Conservation (phyloP, 2,329 filamentous ascomycete genomes). For the Aspergillus candidus region DNA sequence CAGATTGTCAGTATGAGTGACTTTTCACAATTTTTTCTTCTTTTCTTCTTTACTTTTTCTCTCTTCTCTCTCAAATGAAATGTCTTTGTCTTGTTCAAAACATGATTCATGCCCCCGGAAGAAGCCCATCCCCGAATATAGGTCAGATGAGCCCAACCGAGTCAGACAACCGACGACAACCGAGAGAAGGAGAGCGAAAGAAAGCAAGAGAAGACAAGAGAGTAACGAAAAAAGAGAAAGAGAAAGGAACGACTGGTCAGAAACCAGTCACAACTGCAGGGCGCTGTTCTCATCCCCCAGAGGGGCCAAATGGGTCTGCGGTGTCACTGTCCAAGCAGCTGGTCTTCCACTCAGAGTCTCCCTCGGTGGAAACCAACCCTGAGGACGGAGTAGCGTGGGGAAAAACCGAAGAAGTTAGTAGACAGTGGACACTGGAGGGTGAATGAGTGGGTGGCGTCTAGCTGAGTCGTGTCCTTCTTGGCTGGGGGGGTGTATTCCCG, state of each 20-base stretch:
- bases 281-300: constrained; percentile 4
- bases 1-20: constrained; percentile 13
- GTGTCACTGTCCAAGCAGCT: constrained; percentile 13
- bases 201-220: not conserved
- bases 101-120: not conserved
- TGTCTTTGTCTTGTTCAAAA: not conserved
- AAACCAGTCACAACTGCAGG: constrained; percentile 9
- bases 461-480: constrained; percentile 19
- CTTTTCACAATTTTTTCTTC: not conserved
- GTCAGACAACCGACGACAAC: not conserved
- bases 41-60: not conserved
- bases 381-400: constrained; percentile 3
- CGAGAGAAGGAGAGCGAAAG: not conserved
- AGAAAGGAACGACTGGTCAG: constrained; percentile 8
- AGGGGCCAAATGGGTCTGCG: constrained; percentile 10
- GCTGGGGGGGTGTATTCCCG: constrained; percentile 14
- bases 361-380: not conserved
- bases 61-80: not conserved
- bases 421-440: constrained; percentile 17
- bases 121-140: not conserved
- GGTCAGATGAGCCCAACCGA: not conserved
- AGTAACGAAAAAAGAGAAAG: not conserved
- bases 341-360: constrained; percentile 6
- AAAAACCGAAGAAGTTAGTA: constrained; percentile 2
- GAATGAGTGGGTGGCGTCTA: constrained; percentile 14